Base-by-base conservation (phyloP, 192 early-diverging fungal species). In the Podochytrium sp. region DNA sequence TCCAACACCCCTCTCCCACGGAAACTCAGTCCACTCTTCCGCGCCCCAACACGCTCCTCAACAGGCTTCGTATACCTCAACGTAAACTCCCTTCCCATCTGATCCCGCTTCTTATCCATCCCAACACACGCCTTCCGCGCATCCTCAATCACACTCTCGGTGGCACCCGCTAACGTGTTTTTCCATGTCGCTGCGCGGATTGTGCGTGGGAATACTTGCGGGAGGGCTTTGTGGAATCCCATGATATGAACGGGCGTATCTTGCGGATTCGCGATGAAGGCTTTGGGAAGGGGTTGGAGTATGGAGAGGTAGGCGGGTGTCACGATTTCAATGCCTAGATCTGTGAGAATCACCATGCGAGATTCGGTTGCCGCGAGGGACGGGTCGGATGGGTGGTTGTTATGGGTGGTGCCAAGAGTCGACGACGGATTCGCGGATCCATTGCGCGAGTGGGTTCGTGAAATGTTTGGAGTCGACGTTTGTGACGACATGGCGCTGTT, bases 241-340 rank as follows among this genome's bases (percentile, higher is more conserved):
- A 67, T 7, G 43, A 14, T 55, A 64, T 85, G 75, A 2, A 86
- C 76, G 29, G 82, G 80, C 18, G 20, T 38, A 40, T 86, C 83
- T 23, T 41, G 37, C 2, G 85, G 83, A 25, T 74, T 79, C 16
- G 50, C 43, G 30, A 86, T 76, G 23, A 53, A 41, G 10, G 83
- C 83, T 71, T 86, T 86, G 27, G 55, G 12, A 33, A 83, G 49
- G 0, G 80, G 85, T 2, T 30, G 77, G 27, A 83, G 56, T 2
- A 75, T 74, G n/a, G 43, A 64, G 1, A 37, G 4, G 30, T 65
- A 71, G 20, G n/a, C 43, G 6, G 65, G 68, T 49, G 76, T 81
- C 33, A 86, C 63, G 56, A 86, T 83, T 34, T 86, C 83, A 32
- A 86, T 79, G 10, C 85, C 80, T 42, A 76, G 71, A 33, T 86